Conservation (phyloP, 208 protist species). For the Trypanosoma avium region DNA sequence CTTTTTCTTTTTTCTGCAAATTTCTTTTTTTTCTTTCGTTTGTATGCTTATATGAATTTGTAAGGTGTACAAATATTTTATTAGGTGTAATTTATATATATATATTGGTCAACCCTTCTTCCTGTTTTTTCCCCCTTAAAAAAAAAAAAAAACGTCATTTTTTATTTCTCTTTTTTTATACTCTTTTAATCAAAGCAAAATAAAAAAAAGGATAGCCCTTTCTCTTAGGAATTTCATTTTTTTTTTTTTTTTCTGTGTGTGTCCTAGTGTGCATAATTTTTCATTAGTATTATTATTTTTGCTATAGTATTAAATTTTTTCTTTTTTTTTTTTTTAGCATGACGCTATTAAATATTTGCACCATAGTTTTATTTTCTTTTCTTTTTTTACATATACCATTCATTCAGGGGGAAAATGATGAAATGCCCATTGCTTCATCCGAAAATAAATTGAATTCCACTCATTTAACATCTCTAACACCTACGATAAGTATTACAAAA, state of each 20-base stretch:
- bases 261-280: background rate
- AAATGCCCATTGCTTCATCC: too few species aligned
- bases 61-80: background rate
- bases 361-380: background rate
- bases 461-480: background rate
- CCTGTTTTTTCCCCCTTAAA: too few species aligned
- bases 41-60: background rate
- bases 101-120: background rate
- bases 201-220: background rate
- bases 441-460: background rate
- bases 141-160: too few species aligned
- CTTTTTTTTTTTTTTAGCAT: background rate
- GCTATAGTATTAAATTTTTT: background rate
- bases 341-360: background rate
- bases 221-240: background rate
- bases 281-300: background rate
- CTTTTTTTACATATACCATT: background rate
- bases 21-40: background rate
- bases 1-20: constrained; percentile 1
- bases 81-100: too few species aligned
- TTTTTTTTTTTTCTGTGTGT: background rate
- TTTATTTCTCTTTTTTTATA: constrained; percentile 8
- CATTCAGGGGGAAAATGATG: background rate
- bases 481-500: background rate
- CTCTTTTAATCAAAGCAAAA: constrained; percentile 3